Conservation (phyloP, 768 basidiomycete species). For the Suillus brevipes region DNA sequence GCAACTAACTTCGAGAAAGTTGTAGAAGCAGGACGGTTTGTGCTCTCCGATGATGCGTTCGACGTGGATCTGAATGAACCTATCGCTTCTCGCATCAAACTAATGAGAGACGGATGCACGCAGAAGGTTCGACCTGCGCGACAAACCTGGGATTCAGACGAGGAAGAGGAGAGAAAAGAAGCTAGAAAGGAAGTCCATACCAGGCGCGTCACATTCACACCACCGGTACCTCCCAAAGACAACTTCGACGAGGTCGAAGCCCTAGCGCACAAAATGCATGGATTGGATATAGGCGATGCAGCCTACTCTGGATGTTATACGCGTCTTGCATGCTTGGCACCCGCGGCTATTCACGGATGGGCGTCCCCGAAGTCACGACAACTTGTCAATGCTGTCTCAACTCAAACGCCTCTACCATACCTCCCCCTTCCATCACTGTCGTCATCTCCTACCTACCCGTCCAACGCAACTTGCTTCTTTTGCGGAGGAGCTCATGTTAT, state of each 20-base stretch:
- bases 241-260: neutral
- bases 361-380: neutral
- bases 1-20: no score
- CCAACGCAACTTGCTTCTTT: no score
- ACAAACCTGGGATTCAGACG: neutral
- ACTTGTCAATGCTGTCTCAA: neutral
- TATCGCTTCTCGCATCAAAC: no score
- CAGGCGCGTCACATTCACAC: neutral
- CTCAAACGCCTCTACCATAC: neutral
- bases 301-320: neutral
- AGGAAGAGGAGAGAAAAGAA: neutral
- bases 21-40: no score
- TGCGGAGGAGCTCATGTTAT: neutral
- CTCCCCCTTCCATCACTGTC: neutral
- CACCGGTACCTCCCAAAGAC: neutral
- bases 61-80: no score
- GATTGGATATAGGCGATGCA: neutral
- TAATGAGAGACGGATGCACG: accelerated
- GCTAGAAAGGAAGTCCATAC: neutral
- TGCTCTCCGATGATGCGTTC: no score
- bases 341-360: neutral
- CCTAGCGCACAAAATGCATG: neutral
- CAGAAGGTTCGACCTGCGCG: neutral
- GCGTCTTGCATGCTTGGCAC: accelerated
- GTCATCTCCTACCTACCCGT: neutral